phyloP scores from a whole-genome alignment of 805 yeast genomes.

The Tanozyma kutaoensis region DNA sequence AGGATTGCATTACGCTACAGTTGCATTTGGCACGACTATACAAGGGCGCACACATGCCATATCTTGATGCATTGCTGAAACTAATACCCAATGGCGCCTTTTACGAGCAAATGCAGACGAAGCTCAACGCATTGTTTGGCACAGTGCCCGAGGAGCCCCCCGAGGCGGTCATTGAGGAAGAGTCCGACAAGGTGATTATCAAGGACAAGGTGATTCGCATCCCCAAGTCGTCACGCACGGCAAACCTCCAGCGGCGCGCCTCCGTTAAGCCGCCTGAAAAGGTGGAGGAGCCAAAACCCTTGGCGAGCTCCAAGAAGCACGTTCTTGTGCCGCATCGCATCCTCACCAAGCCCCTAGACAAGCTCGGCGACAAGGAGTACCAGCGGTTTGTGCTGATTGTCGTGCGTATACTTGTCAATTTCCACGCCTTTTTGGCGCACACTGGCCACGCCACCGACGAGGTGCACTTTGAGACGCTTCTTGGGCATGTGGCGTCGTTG shows the following conservation, averaged over 20 bases:
- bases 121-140: slow-evolving; percentile 9
- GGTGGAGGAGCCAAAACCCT: no score
- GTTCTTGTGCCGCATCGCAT: slow-evolving; percentile 28
- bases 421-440: slow-evolving; percentile 12
- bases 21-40: slow-evolving; percentile 5
- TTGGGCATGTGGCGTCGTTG: no score
- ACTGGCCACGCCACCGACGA: slow-evolving; percentile 2
- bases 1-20: slow-evolving; percentile 9
- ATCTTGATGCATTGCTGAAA: slow-evolving; percentile 6
- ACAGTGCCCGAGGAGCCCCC: neutral
- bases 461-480: slow-evolving; percentile 1
- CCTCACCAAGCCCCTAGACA: slow-evolving; percentile 25
- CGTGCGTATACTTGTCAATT: slow-evolving; percentile 23
- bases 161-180: neutral
- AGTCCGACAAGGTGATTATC: slow-evolving; percentile 4
- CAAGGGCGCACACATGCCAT: slow-evolving; percentile 6
- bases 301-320: slow-evolving; percentile 8
- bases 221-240: slow-evolving; percentile 7
- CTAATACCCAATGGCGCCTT: slow-evolving; percentile 11
- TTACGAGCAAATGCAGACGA: slow-evolving; percentile 18
- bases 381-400: slow-evolving; percentile 20
- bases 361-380: slow-evolving; percentile 22
- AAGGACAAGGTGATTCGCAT: slow-evolving; percentile 5
- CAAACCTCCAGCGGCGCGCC: slow-evolving; percentile 5
- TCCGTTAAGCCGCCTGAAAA: neutral